Conservation (phyloP, 805 yeast genomes). For the Saturnispora dispora region DNA sequence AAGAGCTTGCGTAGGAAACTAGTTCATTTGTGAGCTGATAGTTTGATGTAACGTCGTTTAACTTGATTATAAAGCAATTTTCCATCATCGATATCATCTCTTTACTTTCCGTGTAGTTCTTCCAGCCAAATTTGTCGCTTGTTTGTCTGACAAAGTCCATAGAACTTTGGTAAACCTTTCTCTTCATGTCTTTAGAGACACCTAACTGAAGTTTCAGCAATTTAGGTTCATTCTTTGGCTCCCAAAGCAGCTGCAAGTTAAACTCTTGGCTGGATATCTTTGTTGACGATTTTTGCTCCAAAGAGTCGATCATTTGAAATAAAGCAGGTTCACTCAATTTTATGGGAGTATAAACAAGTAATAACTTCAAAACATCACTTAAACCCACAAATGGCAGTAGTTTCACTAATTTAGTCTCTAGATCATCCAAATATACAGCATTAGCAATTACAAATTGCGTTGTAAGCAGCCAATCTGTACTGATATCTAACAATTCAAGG, state of each 20-base stretch:
- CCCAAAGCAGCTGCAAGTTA: neutral
- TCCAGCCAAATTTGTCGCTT: conserved; percentile 5
- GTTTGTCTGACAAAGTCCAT: neutral
- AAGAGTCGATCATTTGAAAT: neutral
- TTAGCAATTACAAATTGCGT: conserved; percentile 2
- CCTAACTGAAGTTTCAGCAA: neutral
- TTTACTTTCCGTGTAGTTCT: neutral
- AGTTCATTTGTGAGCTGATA: conserved; percentile 4
- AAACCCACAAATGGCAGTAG: neutral
- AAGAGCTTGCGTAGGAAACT: neutral
- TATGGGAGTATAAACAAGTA: neutral
- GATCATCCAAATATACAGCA: neutral
- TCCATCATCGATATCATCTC: conserved; percentile 15
- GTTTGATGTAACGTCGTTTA: conserved; percentile 14
- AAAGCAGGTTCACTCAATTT: neutral
- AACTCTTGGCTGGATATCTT: neutral
- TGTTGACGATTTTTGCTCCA: neutral
- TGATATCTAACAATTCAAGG: neutral
- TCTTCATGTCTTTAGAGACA: neutral
- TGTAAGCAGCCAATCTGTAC: neutral
- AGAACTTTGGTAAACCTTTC: neutral
- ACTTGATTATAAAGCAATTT: conserved; percentile 16
- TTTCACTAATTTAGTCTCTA: neutral
- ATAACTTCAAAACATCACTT: neutral
- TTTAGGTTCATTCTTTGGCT: neutral